These are phyloP conservation scores for Suhomyces bribrorum DNA, from an alignment of 1,139 yeast species.

Conservation along the genomic window DNA sequence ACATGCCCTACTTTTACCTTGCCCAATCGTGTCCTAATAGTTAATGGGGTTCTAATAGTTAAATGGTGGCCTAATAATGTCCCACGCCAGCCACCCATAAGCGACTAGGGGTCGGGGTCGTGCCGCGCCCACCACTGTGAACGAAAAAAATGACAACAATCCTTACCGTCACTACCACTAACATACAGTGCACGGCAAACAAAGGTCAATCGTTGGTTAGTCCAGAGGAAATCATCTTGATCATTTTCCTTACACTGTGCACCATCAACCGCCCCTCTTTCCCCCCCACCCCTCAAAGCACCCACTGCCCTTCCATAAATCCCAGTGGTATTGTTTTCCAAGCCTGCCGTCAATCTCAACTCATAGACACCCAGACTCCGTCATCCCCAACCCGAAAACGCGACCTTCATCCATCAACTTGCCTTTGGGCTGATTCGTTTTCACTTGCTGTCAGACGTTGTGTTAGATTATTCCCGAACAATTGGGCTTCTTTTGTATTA, in stretches of 20 bases:
- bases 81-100: no score
- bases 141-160: constrained; percentile 14
- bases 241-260: constrained; percentile 5
- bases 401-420: constrained; percentile 4
- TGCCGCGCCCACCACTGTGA: constrained; percentile 10
- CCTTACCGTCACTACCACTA: constrained; percentile 10
- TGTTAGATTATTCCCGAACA: no score
- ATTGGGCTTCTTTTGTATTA: constrained; percentile 7
- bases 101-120: constrained; percentile 5
- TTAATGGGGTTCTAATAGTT: no score
- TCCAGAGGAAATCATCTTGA: constrained; percentile 3
- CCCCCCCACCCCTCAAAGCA: not conserved
- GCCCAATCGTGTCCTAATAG: no score
- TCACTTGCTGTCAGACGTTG: no score
- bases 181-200: constrained; percentile 7
- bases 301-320: not conserved
- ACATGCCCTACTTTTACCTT: no score
- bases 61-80: no score
- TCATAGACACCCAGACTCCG: no score
- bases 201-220: constrained; percentile 6
- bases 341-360: no score
- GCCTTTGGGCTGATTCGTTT: not conserved
- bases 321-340: no score
- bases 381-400: no score
- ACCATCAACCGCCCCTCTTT: not conserved